Evolutionary conservation across 2,329 filamentous ascomycete species (phyloP).

Genomic region (Emericellopsis cladophorae): DNA sequence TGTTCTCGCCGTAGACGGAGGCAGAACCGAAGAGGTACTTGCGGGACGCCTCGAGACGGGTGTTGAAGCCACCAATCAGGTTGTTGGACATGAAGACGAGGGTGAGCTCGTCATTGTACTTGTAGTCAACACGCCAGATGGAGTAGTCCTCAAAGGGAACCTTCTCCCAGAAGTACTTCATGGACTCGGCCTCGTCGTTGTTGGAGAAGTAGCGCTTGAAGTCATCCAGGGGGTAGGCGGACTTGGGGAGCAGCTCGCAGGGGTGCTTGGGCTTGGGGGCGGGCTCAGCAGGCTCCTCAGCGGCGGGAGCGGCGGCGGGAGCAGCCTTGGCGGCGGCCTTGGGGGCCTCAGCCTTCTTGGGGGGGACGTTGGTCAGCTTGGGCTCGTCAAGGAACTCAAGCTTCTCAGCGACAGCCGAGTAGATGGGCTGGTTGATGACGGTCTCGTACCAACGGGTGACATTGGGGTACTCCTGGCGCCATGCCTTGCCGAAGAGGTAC

Average conservation of each 20-base stretch:
- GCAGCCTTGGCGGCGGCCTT: constrained; percentile 36
- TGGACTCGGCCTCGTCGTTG: constrained; percentile 69
- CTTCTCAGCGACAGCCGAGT: constrained; percentile 65
- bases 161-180: constrained; percentile 99
- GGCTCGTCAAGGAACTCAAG: constrained; percentile 72
- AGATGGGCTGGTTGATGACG: constrained; percentile 84
- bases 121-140: constrained; percentile 89
- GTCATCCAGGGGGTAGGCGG: constrained; percentile 80
- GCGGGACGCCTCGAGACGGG: constrained; percentile 90
- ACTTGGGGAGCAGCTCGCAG: constrained; percentile 68
- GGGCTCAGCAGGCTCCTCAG: constrained; percentile 28
- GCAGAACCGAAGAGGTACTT: constrained; percentile 93
- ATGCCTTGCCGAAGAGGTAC: constrained; percentile 87
- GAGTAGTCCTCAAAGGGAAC: constrained; percentile 79
- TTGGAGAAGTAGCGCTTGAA: constrained; percentile 99
- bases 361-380: constrained; percentile 53
- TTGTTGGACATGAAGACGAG: constrained; percentile 98
- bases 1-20: constrained; percentile 80
- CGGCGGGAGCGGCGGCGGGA: constrained; percentile 20
- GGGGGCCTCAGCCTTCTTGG: constrained; percentile 69
- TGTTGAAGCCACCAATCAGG: constrained; percentile 95
- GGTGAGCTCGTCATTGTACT: constrained; percentile 98
- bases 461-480: constrained; percentile 72
- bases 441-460: constrained; percentile 91
- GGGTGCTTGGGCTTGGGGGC: constrained; percentile 95